phyloP scores from a whole-genome alignment of 2,329 filamentous ascomycete genomes.

The Rachicladosporium sp. region DNA sequence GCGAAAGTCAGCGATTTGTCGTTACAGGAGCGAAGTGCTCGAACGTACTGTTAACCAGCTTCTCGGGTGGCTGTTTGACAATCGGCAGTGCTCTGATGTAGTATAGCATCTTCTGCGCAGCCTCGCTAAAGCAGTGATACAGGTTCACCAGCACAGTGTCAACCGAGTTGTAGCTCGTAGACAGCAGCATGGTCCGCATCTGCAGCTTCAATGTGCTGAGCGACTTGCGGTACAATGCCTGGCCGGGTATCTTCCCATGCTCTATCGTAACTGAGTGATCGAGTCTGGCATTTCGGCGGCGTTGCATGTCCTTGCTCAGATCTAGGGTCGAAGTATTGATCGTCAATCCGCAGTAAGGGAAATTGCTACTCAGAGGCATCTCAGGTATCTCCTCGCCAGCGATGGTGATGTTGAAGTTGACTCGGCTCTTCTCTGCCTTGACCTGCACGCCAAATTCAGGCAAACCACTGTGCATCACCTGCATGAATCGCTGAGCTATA shows the following conservation, averaged over 20 bases:
- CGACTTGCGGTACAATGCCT: conserved; percentile 68
- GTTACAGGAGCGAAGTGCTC: conserved; percentile 4
- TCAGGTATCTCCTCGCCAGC: conserved; percentile 41
- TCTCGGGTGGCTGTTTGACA: conserved; percentile 42
- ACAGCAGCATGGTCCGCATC: conserved; percentile 71
- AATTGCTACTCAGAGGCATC: conserved; percentile 34
- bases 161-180: conserved; percentile 63
- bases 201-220: conserved; percentile 70
- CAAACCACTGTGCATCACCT: conserved; percentile 67
- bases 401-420: conserved; percentile 63
- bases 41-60: conserved; percentile 47
- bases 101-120: conserved; percentile 59
- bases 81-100: conserved; percentile 49
- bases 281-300: conserved; percentile 39
- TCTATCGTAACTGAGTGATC: conserved; percentile 71
- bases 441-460: conserved; percentile 70
- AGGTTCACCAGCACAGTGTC: conserved; percentile 60
- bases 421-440: conserved; percentile 64
- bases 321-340: conserved; percentile 67
- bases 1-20: conserved; percentile 4
- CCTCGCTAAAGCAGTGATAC: conserved; percentile 60
- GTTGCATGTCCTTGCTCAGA: conserved; percentile 55
- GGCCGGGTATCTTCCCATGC: conserved; percentile 56
- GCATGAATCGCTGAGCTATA: conserved; percentile 61
- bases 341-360: conserved; percentile 78